Evolutionary conservation across 148 eudicot genomes (phyloP).

Genomic region (Chenopodium berlandieri): DNA sequence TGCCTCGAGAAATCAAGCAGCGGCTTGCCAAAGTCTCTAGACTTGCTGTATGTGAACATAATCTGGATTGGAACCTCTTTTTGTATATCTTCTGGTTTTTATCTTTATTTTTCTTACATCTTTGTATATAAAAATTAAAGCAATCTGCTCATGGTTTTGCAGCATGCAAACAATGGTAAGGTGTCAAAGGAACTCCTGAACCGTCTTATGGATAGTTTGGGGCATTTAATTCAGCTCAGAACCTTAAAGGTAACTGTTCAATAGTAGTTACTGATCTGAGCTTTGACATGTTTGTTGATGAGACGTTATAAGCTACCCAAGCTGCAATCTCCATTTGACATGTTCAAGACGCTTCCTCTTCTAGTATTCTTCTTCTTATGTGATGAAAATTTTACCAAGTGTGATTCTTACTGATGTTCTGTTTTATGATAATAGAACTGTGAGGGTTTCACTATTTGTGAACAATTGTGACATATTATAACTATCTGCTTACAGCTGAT

Average conservation of each 20-base stretch:
- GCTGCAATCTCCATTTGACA: no score
- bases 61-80: not conserved
- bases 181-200: constrained; percentile 71
- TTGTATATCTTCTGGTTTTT: constrained; percentile 5
- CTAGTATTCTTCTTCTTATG: no score
- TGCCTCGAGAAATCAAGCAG: constrained; percentile 87
- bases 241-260: constrained; percentile 68
- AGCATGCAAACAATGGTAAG: constrained; percentile 81
- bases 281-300: no score
- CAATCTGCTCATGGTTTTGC: constrained; percentile 30
- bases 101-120: not conserved
- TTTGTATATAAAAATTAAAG: constrained; percentile 13
- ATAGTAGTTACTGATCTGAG: not conserved
- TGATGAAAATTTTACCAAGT: no score
- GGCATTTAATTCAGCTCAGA: constrained; percentile 83
- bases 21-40: constrained; percentile 97
- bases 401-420: no score
- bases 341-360: no score
- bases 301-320: no score
- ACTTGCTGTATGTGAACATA: constrained; percentile 56
- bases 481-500: not conserved
- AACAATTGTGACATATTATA: no score
- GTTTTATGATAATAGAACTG: no score
- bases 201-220: constrained; percentile 88
- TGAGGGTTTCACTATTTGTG: no score